Evolutionary conservation across 306 rosid species (phyloP).

Genomic region (Cicer bijugum): DNA sequence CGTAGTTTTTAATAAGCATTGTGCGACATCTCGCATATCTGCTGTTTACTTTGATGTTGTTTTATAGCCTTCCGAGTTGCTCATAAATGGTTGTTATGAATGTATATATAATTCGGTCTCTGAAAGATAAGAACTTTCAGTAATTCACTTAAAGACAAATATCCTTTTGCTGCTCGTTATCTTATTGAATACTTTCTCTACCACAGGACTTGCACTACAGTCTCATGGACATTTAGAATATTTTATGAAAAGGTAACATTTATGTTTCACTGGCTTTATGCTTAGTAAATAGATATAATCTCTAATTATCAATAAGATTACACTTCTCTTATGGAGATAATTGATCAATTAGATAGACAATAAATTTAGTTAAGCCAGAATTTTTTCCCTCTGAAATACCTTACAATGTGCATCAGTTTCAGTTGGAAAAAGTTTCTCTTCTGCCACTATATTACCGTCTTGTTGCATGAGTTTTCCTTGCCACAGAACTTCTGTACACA

Average conservation of each 20-base stretch:
- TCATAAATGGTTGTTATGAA: constrained; percentile 4
- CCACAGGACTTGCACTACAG: constrained; percentile 87
- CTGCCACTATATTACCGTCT: constrained; percentile 20
- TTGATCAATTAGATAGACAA: constrained; percentile 30
- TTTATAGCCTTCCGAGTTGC: background rate
- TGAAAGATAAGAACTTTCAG: background rate
- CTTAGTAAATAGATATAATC: constrained; percentile 29
- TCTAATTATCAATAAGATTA: constrained; percentile 4
- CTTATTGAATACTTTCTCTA: constrained; percentile 46
- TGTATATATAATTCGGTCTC: constrained; percentile 1
- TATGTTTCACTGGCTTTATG: constrained; percentile 19
- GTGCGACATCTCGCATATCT: constrained; percentile 13
- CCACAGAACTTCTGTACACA: constrained; percentile 17
- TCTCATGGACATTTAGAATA: constrained; percentile 88
- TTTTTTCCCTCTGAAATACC: background rate
- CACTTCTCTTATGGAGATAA: constrained; percentile 33
- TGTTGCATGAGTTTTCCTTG: constrained; percentile 32
- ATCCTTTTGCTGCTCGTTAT: constrained; percentile 29
- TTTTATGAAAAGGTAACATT: constrained; percentile 82
- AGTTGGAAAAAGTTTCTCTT: constrained; percentile 25
- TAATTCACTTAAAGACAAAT: constrained; percentile 17
- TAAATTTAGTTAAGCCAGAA: background rate
- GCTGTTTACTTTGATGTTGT: constrained; percentile 25
- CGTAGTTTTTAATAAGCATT: constrained; percentile 37
- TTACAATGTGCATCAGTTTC: constrained; percentile 18